Conservation (phyloP, 257 asterid species). For the Solanum etuberosum region DNA sequence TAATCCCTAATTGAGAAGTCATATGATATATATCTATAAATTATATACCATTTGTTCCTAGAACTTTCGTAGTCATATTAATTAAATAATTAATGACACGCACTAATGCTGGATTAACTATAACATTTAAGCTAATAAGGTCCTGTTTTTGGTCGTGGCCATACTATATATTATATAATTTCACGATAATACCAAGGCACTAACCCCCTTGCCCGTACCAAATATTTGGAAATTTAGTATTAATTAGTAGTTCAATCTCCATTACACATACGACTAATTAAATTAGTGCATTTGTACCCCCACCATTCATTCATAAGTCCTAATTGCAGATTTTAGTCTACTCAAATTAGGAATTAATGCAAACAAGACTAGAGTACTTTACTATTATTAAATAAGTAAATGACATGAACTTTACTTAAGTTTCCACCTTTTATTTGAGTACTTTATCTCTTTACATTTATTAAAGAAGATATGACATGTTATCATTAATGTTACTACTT, state of each 20-base stretch:
- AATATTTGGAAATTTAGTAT: background rate
- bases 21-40: too few relatives aligned
- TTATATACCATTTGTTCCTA: background rate
- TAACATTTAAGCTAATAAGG: background rate
- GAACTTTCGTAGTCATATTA: background rate
- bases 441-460: background rate
- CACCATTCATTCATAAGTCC: background rate
- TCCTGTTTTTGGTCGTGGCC: background rate
- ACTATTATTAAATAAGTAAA: background rate
- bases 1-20: too few relatives aligned
- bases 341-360: background rate
- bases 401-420: background rate
- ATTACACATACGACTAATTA: background rate
- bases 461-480: background rate
- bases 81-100: background rate
- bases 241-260: background rate
- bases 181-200: background rate
- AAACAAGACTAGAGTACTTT: background rate
- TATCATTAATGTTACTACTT: background rate
- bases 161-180: background rate
- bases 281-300: background rate
- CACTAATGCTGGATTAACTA: background rate
- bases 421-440: background rate
- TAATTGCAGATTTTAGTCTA: background rate
- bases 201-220: background rate